Conservation (phyloP, 1,284 basidiomycete species). For the Porphyrellus sp. region DNA sequence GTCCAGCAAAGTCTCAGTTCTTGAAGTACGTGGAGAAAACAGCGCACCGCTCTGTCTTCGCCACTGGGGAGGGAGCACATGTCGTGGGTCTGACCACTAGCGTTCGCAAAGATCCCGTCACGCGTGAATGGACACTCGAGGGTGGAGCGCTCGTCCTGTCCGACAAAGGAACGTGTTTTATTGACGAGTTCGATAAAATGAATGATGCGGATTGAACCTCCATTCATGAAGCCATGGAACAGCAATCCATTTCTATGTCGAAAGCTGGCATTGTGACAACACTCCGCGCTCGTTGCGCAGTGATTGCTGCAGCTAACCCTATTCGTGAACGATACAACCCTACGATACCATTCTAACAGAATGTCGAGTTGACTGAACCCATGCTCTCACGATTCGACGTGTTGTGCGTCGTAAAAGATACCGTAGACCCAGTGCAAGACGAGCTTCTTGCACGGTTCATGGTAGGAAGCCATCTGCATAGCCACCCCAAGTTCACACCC, state of each 20-base stretch:
- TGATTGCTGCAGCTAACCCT: slow-evolving; percentile 97
- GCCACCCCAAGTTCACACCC: slow-evolving; percentile 89
- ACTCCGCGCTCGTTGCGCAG: slow-evolving; percentile 94
- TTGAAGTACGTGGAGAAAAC: slow-evolving; percentile 99
- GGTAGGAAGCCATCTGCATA: slow-evolving; percentile 91
- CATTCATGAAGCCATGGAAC: slow-evolving; percentile 99
- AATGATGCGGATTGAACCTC: slow-evolving; percentile 97
- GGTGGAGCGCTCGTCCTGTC: slow-evolving; percentile 96
- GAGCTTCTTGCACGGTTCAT: slow-evolving; percentile 97
- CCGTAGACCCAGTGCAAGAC: slow-evolving; percentile 94
- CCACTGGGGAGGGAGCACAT: slow-evolving; percentile 96
- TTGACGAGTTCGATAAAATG: slow-evolving; percentile 99
- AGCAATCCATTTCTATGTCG: slow-evolving; percentile 99
- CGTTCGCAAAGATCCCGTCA: slow-evolving; percentile 96
- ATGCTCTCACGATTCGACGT: slow-evolving; percentile 99
- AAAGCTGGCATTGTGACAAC: slow-evolving; percentile 98
- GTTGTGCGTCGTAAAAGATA: slow-evolving; percentile 96
- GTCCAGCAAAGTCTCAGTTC: slow-evolving; percentile 99
- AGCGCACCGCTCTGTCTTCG: slow-evolving; percentile 95
- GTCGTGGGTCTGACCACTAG: slow-evolving; percentile 98
- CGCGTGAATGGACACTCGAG: slow-evolving; percentile 97
- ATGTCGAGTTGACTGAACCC: slow-evolving; percentile 97
- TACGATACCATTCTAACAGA: slow-evolving; percentile 97
- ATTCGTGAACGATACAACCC: slow-evolving; percentile 95
- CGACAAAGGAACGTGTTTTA: slow-evolving; percentile 97